Evolutionary conservation across 805 yeast genomes (phyloP), one percentile per base, ranked within the genome.

Genomic region (Yarrowia keelungensis): DNA sequence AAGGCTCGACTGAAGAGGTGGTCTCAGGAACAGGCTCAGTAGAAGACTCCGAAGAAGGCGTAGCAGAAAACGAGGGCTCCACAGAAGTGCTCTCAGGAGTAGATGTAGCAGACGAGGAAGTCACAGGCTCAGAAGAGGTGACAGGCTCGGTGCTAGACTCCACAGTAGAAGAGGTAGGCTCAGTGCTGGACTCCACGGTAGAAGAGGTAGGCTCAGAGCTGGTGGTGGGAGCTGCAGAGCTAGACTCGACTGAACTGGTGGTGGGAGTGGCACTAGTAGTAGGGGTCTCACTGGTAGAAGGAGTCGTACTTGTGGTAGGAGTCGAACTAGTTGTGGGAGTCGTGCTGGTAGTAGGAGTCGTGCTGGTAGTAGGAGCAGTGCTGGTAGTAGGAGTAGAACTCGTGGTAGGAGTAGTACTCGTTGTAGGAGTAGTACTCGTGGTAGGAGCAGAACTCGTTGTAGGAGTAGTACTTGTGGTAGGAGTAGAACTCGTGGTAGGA

Each of bases 181-280:
- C 46, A 11, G 46, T 42, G 15, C n/a, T 12, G 35, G 50, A 15
- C 36, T 32, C 39, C 26, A n/a, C 16, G 3, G 12, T 14, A 19
- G 59, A 38, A 19, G 45, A n/a, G 11, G 45, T 16, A 11, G 32
- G 38, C 32, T 51, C 58, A 46, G 32, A 9, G 50, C 50, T 46
- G 16, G 58, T 51, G 3, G 58, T 22, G 38, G 58, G 38, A 7
- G 42, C 26, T 16, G n/a, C 32, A 7, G 35, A 22, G 10, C 35
- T 47, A 12, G 51, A 12, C 8, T 26, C 38, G 9, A 15, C 39
- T 4, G 54, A 9, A 8, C 54, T 49, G 14, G 51, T 8, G 14
- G 36, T 14, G 12, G 38, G 51, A 14, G 51, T 47, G 5, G 50
- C 2, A 12, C 38, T 26, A 5, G 51, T 26, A 5, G 36, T 26